phyloP scores from a whole-genome alignment of 2,329 filamentous ascomycete genomes.

The Aspergillus sp. region DNA sequence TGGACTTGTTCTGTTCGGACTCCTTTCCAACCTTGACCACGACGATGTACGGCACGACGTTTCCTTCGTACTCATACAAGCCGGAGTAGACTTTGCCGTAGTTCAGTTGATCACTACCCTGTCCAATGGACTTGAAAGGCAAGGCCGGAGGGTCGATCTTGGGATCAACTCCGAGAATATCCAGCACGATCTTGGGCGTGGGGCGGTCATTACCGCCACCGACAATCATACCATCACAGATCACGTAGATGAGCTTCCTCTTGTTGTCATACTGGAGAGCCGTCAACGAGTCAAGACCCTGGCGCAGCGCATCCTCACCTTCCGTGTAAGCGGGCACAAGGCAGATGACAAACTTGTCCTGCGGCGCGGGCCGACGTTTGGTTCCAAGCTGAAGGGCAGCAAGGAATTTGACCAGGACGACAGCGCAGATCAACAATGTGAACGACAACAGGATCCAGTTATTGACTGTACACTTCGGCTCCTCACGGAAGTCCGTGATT shows the following conservation, averaged over 20 bases:
- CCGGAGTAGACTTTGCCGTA: conserved; percentile 99
- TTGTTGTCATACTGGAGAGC: conserved; percentile 98
- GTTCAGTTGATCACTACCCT: conserved; percentile 88
- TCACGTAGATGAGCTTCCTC: conserved; percentile 91
- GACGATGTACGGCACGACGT: conserved; percentile 94
- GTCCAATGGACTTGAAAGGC: conserved; percentile 89
- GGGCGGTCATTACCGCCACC: conserved; percentile 94
- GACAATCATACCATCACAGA: conserved; percentile 96
- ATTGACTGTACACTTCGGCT: conserved; percentile 77
- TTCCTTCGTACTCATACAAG: conserved; percentile 95
- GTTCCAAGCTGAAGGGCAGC: conserved; percentile 90
- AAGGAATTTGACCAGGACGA: conserved; percentile 86
- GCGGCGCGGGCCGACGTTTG: conserved; percentile 81
- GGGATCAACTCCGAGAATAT: conserved; percentile 94
- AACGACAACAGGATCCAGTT: conserved; percentile 88
- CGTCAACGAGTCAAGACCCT: conserved; percentile 90
- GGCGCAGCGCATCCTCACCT: conserved; percentile 90
- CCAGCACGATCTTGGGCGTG: conserved; percentile 94
- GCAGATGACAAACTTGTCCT: conserved; percentile 99
- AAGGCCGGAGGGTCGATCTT: conserved; percentile 94
- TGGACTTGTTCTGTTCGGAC: conserved; percentile 84
- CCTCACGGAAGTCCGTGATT: conserved; percentile 78
- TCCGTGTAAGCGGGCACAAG: conserved; percentile 98
- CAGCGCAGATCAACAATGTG: conserved; percentile 75
- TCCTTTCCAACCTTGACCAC: conserved; percentile 97